A percentile compares a stretch with the other conserved stretches of the same genome.
phyloP scores from a whole-genome alignment of 495 filamentous ascomycete genomes.

The Hypoxylon perforatum region DNA sequence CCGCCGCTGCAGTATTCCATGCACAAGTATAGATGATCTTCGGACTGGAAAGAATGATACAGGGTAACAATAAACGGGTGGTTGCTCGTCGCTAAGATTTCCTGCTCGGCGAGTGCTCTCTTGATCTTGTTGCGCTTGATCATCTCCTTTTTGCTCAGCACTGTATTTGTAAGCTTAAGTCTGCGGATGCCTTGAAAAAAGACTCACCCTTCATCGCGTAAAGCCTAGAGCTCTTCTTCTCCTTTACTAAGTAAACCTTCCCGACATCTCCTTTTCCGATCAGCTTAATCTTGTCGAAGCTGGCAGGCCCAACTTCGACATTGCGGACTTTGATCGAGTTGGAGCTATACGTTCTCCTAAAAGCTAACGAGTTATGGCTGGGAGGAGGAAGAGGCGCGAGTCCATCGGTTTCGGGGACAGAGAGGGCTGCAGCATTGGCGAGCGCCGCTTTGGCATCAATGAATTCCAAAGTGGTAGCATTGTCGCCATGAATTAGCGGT shows the following conservation, averaged over 20 bases:
- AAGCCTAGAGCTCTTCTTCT: constrained; percentile 93
- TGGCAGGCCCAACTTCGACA: constrained; percentile 93
- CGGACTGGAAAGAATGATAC: constrained; percentile 98
- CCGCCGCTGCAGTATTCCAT: constrained; percentile 99
- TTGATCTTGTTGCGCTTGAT: constrained; percentile 99
- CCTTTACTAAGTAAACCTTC: constrained; percentile 96
- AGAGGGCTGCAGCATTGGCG: constrained; percentile 44
- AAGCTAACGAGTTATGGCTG: constrained; percentile 68
- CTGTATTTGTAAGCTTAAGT: constrained; percentile 64
- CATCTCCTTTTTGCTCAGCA: constrained; percentile 99
- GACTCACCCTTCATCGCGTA: constrained; percentile 97
- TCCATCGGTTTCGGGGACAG: constrained; percentile 52
- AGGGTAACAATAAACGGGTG: constrained; percentile 98
- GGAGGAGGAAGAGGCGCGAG: constrained; percentile 61
- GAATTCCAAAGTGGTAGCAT: constrained; percentile 66
- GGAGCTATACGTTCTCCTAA: constrained; percentile 96
- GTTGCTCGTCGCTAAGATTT: constrained; percentile 97
- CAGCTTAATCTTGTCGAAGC: constrained; percentile 99
- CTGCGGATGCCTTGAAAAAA: not conserved
- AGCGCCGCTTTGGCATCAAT: constrained; percentile 51
- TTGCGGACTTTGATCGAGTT: constrained; percentile 98
- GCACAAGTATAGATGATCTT: constrained; percentile 97
- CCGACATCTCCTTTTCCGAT: constrained; percentile 99
- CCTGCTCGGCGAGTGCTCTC: constrained; percentile 94
- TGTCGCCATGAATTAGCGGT: constrained; percentile 69